phyloP scores from a whole-genome alignment of 257 asterid genomes.

The Anisodus tanguticus region DNA sequence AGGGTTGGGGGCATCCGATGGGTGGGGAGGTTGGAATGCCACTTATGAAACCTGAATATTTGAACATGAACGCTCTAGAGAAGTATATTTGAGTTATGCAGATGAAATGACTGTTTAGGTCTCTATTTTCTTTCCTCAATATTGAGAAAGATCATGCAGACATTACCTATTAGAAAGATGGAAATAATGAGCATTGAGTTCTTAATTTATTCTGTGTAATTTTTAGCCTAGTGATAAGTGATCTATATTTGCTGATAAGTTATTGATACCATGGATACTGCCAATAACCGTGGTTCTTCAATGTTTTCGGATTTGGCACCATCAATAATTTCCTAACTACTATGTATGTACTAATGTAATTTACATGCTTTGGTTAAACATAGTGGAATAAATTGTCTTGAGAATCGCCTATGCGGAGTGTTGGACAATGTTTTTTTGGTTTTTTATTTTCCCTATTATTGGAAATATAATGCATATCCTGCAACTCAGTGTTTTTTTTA shows the following conservation, averaged over 20 bases:
- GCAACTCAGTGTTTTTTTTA: background rate
- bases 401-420: background rate
- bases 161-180: background rate
- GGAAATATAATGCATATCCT: background rate
- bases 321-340: background rate
- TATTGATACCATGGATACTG: background rate
- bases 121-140: background rate
- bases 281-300: slow-evolving; percentile 11
- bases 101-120: slow-evolving; percentile 18
- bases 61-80: background rate
- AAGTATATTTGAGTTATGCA: background rate
- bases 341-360: background rate
- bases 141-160: background rate
- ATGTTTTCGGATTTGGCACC: background rate
- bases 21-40: no score
- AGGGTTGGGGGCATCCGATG: no score
- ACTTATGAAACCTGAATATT: background rate
- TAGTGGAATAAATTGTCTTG: slow-evolving; percentile 1
- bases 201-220: background rate
- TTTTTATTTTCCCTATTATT: background rate
- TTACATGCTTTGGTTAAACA: slow-evolving; percentile 14
- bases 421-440: background rate
- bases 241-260: background rate
- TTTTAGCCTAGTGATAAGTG: background rate
- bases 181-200: background rate